Evolutionary conservation across 805 yeast species (phyloP), one percentile per base, ranked within the genome.

Genomic region (Metschnikowia matae): DNA sequence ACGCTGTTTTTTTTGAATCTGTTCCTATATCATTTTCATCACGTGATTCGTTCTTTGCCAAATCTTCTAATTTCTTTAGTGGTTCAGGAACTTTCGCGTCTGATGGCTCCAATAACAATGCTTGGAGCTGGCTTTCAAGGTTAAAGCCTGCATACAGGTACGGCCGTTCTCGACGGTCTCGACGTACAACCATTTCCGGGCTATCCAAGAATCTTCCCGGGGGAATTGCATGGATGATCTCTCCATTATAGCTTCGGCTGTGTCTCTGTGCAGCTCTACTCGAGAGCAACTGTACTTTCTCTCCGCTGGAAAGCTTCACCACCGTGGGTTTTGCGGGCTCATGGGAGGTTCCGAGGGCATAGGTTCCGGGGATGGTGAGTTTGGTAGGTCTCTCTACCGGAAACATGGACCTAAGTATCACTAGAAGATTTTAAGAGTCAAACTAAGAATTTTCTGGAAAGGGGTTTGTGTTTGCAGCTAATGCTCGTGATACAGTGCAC

Each of bases 271-370:
- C n/a, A 13, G 20, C 29, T n/a, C 21, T 32, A 15, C 38, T 29
- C 5, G 45, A 42, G 18, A 52, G 40, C 26, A 52, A 49, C 26
- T 49, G 48, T 13, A 52, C 51, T 32, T 41, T 49, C 34, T 52
- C 55, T 3, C 55, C 55, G 39, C 39, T 23, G 13, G n/a, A 26
- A 17, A 52, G 55, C 31, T 46, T 49, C 20, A 52, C 52, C 26
- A 52, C 52, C n/a, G 43, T 47, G 5, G 54, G 49, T 17, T 46
- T 29, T 18, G 23, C n/a, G 17, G 14, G 8, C 3, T 18, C 13
- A 10, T 4, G 21, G 13, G 20, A 26, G n/a, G 48, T 3, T 6
- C 18, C 26, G 32, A 31, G 23, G 45, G 14, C 13, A 21, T 33
- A 52, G n/a, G 33, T 49, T 2, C 54, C 54, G 11, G 54, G 54